A percentile compares a stretch with the other conserved stretches of the same genome.
Conservation (phyloP, 306 rosid genomes). For the Nissolia schottii region DNA sequence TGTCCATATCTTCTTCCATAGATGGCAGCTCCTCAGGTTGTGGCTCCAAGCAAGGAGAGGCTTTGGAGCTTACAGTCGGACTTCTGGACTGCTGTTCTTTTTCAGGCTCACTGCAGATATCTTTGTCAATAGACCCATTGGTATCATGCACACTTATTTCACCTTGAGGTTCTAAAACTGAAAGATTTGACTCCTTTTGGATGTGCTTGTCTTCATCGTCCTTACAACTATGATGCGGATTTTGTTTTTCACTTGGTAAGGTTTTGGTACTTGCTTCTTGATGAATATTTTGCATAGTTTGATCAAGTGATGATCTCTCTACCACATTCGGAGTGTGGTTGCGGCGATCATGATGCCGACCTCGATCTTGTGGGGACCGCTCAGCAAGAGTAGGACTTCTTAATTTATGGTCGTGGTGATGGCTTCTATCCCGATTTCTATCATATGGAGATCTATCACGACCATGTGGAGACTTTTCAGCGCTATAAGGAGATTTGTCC, state of each 20-base stretch:
- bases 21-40: conserved; percentile 76
- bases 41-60: conserved; percentile 41
- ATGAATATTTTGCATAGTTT: conserved; percentile 34
- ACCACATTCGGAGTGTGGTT: conserved; percentile 55
- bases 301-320: conserved; percentile 63
- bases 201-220: conserved; percentile 50
- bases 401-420: conserved; percentile 64
- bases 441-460: conserved; percentile 47
- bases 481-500: conserved; percentile 41
- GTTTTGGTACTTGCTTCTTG: conserved; percentile 51
- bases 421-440: conserved; percentile 64
- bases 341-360: conserved; percentile 47
- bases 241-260: conserved; percentile 48
- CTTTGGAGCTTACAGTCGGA: conserved; percentile 48
- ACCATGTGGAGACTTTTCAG: conserved; percentile 60
- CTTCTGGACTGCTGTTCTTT: conserved; percentile 56
- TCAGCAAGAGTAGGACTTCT: conserved; percentile 52
- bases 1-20: conserved; percentile 99
- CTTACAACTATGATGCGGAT: conserved; percentile 39
- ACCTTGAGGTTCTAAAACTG: conserved; percentile 54
- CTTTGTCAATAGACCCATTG: conserved; percentile 44
- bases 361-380: conserved; percentile 63
- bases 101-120: conserved; percentile 28
- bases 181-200: conserved; percentile 50
- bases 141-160: conserved; percentile 37